Conservation (phyloP, 176 grass and related monocot species). For the sorghum (Sorghum bicolor) region Sorghum_bicolor_NCBIv3 NC_012871.2:70037001-70037500, state of each 20-base stretch:
- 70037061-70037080: conserved; percentile 84
- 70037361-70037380: conserved; percentile 87
- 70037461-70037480: conserved; percentile 88
- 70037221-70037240: conserved; percentile 80
- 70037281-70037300: conserved; percentile 66
- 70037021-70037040: conserved; percentile 69
- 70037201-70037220: conserved; percentile 63
- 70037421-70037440: conserved; percentile 53
- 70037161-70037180: conserved; percentile 68
- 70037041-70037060: conserved; percentile 80
- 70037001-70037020: conserved; percentile 61
- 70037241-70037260: conserved; percentile 77
- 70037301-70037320: conserved; percentile 64
- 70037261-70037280: conserved; percentile 78
- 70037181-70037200: conserved; percentile 57
- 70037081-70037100: conserved; percentile 68
- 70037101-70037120: conserved; percentile 63
- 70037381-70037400: conserved; percentile 53
- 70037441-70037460: conserved; percentile 67
- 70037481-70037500: conserved; percentile 88
- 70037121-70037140: conserved; percentile 80
- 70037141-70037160: conserved; percentile 77
- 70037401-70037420: conserved; percentile 67
- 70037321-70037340: conserved; percentile 61
- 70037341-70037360: conserved; percentile 79